Evolutionary conservation across 2,329 filamentous ascomycete genomes (phyloP), one percentile per base, ranked within the genome.

Genomic region (Aspergillus sp.): DNA sequence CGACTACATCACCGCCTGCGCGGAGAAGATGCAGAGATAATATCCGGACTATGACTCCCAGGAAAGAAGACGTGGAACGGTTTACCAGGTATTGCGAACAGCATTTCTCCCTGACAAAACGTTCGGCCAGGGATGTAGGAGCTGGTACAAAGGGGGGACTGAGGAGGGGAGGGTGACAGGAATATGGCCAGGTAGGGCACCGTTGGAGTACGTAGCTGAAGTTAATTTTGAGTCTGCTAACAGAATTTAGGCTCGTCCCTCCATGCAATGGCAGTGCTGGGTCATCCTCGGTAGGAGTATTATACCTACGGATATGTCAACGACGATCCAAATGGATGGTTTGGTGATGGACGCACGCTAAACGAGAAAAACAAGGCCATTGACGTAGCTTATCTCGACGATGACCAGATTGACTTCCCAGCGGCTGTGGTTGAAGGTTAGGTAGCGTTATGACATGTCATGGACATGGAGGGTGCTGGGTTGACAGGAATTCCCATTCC

Each of bases 251-350:
- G 73, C 2, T 75, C 71, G 1, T 74, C 74, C 2, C 66, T 77
- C 24, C 75, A 78, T 60, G 69, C 75, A 9, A 70, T 75, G 62
- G 71, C 76, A 55, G 68, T 67, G 3, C 63, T 77, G 14, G 62
- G 66, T 4, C 64, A 73, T 42, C 74, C 75, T 5, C 67, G 74
- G 10, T 77, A 74, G 75, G 76, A 78, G 53, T 75, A 77, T 59
- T 77, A 69, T 55, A 66, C 72, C 31, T 75, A 77, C 56, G 65
- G 71, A 46, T 77, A 78, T 59, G 58, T 72, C n/a, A 68, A 71
- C 36, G 63, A 70, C 31, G 75, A 75, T 24, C 63, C 66, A 0
- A 64, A 62, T 24, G 68, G 69, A 12, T 75, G 73, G 72, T 56
- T 75, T 24, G 73, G 73, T 3, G 69, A 75, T 60, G 72, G 73